Evolutionary conservation across 192 early-diverging fungal genomes (phyloP), one percentile per base, ranked within the genome.

Genomic region (Paraglomus occultum): DNA sequence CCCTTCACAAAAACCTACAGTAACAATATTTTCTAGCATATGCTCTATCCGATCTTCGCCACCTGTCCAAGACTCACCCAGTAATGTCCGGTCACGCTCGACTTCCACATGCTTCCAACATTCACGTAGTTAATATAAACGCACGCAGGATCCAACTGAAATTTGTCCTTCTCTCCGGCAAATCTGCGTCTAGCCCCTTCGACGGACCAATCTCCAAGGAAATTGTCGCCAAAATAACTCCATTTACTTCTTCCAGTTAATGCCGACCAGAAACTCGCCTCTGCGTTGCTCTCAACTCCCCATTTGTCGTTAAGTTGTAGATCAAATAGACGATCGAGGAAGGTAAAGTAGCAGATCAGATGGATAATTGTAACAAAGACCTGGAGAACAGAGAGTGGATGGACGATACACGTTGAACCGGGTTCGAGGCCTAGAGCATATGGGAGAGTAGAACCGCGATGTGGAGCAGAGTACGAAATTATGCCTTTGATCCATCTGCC

Each of bases 71-170:
- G 11, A 10, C 46, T 31, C 50, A 64, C 63, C 48, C 47, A 70
- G 42, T 59, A 54, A 60, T 70, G 9, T 7, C 67, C 67, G 0
- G 67, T 70, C 40, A 55, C 20, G 40, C 45, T 70, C 42, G 67
- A 70, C 48, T 38, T 70, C 67, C 67, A 70, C 4, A 47, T 38
- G 15, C 23, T 22, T 40, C 67, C 67, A 2, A 57, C 59, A 6
- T 44, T 49, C 9, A 59, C 45, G 42, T 70, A 70, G 48, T 70
- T 70, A 38, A 70, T 58, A n/a, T 70, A 70, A 11, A 70, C 46
- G 58, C 45, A 48, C 46, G 38, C 18, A 59, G 12, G 14, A 59
- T 70, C 55, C 11, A 70, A 59, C 22, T 6, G 22, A 20, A 59
- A 57, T 50, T 22, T 57, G 49, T 70, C 44, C 17, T 20, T 55